A percentile compares a stretch with the other conserved stretches of the same genome.
phyloP scores from a whole-genome alignment of 2,329 filamentous ascomycete genomes.

The Calcarisporium arbuscula region DNA sequence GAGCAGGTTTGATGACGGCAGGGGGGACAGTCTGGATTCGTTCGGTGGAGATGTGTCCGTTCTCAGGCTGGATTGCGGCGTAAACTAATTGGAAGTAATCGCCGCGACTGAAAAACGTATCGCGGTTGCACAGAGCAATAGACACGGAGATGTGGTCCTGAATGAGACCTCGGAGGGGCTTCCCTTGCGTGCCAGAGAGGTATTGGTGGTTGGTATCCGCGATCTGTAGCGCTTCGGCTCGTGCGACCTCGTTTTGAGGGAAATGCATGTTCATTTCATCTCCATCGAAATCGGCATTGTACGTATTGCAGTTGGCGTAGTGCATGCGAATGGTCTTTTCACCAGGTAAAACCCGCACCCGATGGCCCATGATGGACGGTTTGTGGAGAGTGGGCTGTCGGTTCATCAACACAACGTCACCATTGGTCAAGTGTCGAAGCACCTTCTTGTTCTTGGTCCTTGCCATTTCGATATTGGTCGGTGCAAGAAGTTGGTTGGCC shows the following conservation, averaged over 20 bases:
- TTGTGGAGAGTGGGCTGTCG: constrained; percentile 97
- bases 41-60: constrained; percentile 77
- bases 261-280: constrained; percentile 99
- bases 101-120: constrained; percentile 81
- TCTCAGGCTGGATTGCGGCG: constrained; percentile 80
- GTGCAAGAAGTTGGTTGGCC: constrained; percentile 87
- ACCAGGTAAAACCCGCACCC: constrained; percentile 82
- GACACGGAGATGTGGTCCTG: constrained; percentile 98
- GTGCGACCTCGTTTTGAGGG: constrained; percentile 90
- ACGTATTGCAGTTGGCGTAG: constrained; percentile 98
- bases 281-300: constrained; percentile 98
- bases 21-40: constrained; percentile 76
- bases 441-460: constrained; percentile 91
- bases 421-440: constrained; percentile 89
- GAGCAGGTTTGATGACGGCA: constrained; percentile 71
- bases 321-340: constrained; percentile 99
- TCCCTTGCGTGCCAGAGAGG: constrained; percentile 85
- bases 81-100: constrained; percentile 96
- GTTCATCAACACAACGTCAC: constrained; percentile 98
- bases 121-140: constrained; percentile 81
- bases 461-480: constrained; percentile 66
- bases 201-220: constrained; percentile 98
- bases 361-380: constrained; percentile 97
- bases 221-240: constrained; percentile 86
- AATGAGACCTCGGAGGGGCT: constrained; percentile 90